Conservation (phyloP, 352 stramenopile species). For the Phytophthora melonis region DNA sequence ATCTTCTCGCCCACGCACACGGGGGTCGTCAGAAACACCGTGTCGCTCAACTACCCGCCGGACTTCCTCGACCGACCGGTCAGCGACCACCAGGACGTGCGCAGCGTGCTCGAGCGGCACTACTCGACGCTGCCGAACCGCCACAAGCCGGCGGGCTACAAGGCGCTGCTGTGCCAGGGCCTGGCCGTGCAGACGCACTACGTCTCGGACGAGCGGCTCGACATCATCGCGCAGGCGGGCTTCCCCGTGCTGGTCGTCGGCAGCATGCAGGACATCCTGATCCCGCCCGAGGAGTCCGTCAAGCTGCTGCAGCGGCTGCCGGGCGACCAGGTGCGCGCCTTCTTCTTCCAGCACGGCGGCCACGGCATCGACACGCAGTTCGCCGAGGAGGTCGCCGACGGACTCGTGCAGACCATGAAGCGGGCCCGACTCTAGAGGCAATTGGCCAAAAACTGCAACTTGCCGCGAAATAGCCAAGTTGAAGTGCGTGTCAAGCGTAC, state of each 20-base stretch:
- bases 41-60: constrained; percentile 53
- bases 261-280: constrained; percentile 50
- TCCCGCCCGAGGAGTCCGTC: constrained; percentile 41
- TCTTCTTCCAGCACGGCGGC: constrained; percentile 42
- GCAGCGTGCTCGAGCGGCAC: constrained; percentile 32
- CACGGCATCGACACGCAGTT: constrained; percentile 45
- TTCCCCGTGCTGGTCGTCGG: constrained; percentile 60
- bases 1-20: constrained; percentile 46
- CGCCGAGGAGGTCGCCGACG: constrained; percentile 39
- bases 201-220: constrained; percentile 54
- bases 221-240: constrained; percentile 38
- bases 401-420: constrained; percentile 33
- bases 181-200: constrained; percentile 50
- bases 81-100: constrained; percentile 33
- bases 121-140: constrained; percentile 29
- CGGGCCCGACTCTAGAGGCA: constrained; percentile 27
- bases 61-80: constrained; percentile 45
- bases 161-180: constrained; percentile 40
- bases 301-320: constrained; percentile 31
- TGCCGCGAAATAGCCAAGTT: constrained; percentile 17
- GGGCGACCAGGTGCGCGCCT: constrained; percentile 29
- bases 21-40: constrained; percentile 39
- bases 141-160: constrained; percentile 33
- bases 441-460: background rate
- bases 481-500: constrained; percentile 7